Base-by-base conservation (phyloP, 1,284 basidiomycete genomes). In the Clitocybe nebularis region DNA sequence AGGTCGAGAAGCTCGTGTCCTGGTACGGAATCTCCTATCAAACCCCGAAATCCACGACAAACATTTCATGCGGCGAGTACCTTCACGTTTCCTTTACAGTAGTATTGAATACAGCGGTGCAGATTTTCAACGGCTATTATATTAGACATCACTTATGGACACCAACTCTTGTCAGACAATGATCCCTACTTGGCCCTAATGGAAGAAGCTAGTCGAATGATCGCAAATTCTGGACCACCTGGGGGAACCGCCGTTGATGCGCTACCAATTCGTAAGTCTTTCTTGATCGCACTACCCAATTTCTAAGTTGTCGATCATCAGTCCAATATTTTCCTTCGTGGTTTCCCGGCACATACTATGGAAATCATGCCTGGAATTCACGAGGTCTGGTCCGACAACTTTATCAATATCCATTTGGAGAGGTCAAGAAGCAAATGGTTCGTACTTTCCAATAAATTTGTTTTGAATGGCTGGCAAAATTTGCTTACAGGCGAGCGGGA, bases 101-200 rank as follows among this genome's bases (percentile, higher is more conserved):
- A n/a, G n/a, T n/a, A n/a, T n/a, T n/a, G n/a, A n/a, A n/a, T n/a
- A n/a, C n/a, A n/a, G n/a, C n/a, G n/a, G n/a, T n/a, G 16, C 36
- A 60, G 58, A 34, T 59, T 52, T 41, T 41, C 55, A 1, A 50
- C 55, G 7, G 45, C 56, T 3, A 50, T 57, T 13, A 49, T 56
- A 16, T 49, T 58, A 19, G 39, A 40, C 23, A 36, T 60, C 8
- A 44, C 47, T 23, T 59, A 48, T 33, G 59, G 59, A 9, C 47
- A 59, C 25, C 48, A 50, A 28, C 38, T 57, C 10, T 41, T 32
- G 10, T 53, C 54, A 2, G 48, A 54, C 17, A 46, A 60, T 14
- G 56, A 60, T 39, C 40, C 39, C 8, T 55, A 51, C 43, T 16
- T 58, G 1, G 8, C 43, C 2, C 40, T 59, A 0, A 46, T 43